phyloP scores from a whole-genome alignment of 2,329 filamentous ascomycete species.

The Hymenoscyphus occultus region DNA sequence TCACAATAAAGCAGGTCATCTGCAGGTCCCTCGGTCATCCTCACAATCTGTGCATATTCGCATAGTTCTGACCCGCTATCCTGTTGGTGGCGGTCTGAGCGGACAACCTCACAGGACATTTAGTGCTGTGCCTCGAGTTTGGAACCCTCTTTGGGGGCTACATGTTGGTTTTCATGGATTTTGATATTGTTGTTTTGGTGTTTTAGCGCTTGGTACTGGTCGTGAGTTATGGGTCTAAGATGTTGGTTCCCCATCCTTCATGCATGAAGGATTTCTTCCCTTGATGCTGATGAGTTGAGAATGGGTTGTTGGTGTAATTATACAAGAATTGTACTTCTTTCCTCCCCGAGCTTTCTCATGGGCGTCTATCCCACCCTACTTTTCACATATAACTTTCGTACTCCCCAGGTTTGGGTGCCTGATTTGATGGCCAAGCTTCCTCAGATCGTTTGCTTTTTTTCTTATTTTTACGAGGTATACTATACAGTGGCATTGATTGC shows the following conservation, averaged over 20 bases:
- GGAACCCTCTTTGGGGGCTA: background rate
- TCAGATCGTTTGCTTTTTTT: background rate
- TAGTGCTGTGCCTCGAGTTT: background rate
- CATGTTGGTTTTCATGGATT: background rate
- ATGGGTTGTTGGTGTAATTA: background rate
- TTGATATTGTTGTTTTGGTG: background rate
- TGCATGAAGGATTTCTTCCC: background rate
- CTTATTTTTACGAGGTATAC: background rate
- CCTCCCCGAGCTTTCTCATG: background rate
- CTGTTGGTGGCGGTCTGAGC: conserved; percentile 2
- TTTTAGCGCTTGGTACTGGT: background rate
- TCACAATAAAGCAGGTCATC: background rate
- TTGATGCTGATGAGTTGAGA: background rate
- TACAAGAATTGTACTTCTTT: background rate
- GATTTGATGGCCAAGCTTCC: background rate
- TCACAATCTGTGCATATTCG: background rate
- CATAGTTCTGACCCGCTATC: background rate
- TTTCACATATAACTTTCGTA: background rate
- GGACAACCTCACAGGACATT: background rate
- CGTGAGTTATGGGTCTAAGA: background rate
- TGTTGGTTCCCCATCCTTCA: background rate
- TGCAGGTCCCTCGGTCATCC: background rate
- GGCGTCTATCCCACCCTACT: background rate
- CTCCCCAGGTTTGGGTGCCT: background rate
- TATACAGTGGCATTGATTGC: background rate